phyloP scores from a whole-genome alignment of 768 basidiomycete species.

The Pholiota microspora region DNA sequence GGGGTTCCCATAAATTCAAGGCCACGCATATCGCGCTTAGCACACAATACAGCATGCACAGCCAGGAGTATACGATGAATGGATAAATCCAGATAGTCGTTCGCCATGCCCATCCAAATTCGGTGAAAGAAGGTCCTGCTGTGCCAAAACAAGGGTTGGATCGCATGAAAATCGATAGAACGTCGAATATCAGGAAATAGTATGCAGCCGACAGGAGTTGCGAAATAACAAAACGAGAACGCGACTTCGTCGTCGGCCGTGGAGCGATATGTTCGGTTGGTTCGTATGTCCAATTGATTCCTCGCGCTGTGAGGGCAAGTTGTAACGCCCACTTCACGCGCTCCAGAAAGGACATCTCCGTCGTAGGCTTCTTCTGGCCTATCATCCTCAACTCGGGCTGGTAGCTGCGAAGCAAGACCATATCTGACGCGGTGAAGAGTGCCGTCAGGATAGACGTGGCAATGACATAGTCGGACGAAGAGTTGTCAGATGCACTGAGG shows the following conservation, averaged over 20 bases:
- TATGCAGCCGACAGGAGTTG: slow-evolving; percentile 1
- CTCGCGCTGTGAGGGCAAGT: neutral
- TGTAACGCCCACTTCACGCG: slow-evolving; percentile 1
- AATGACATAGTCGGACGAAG: neutral
- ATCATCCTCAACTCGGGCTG: slow-evolving; percentile 6
- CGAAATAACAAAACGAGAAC: slow-evolving; percentile 2
- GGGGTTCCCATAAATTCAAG: slow-evolving; percentile 25
- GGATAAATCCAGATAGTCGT: neutral
- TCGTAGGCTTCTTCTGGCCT: slow-evolving; percentile 4
- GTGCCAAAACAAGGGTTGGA: neutral
- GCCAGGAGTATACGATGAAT: neutral
- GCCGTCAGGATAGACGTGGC: neutral
- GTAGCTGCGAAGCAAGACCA: neutral
- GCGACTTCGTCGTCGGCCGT: neutral
- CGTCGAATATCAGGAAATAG: slow-evolving; percentile 1
- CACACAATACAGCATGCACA: slow-evolving; percentile 6
- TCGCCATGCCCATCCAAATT: slow-evolving; percentile 4
- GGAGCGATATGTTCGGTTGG: neutral
- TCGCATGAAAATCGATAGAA: neutral
- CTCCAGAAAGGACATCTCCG: slow-evolving; percentile 4
- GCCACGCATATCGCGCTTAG: slow-evolving; percentile 22
- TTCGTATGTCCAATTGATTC: neutral
- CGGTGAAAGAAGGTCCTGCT: neutral
- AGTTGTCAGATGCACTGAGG: neutral
- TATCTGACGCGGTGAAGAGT: slow-evolving; percentile 2